Evolutionary conservation across 1,284 basidiomycete species (phyloP), one percentile per base, ranked within the genome.

Genomic region (Cryptococcus sp.): DNA sequence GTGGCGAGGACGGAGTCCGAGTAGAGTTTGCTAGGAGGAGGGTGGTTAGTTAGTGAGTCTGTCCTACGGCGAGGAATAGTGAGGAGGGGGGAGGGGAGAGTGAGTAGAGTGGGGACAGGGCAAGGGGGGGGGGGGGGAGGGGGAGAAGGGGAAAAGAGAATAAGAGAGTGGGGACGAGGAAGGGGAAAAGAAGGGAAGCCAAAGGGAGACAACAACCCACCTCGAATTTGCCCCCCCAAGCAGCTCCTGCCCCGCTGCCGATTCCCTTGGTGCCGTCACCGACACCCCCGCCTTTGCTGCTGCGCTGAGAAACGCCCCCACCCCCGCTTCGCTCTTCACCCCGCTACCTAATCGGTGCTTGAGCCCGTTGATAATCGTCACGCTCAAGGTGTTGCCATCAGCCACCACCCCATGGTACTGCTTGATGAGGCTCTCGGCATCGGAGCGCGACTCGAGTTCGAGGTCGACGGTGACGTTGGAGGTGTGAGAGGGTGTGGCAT

Each of bases 391-490:
- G 58, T 86, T 85, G 0, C 90, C 90, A 61, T 93, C 90, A 1
- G 90, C 90, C 11, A 85, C 84, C 64, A 88, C 87, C 43, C 84
- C 85, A 75, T 93, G 78, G 73, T 89, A 93, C 65, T 86, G 85
- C 63, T 81, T 71, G 2, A 91, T 84, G 5, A 89, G 87, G 4
- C 81, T 79, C 18, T 82, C 78, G 0, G 90, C 90, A 40, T 85
- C 81, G 0, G 80, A 74, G 7, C 85, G 76, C 46, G 80, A 79
- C 66, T 89, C 86, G 79, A 88, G 87, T 16, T 87, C 87, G 21
- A 92, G 78, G 23, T 88, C 84, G 48, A 91, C 87, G 2, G 80
- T 75, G 8, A 87, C 84, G 23, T 63, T 53, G 24, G 43, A 43
- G 18, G 61, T 20, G 21, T 77, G 69, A 36, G 71, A 62, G 1